Conservation (phyloP, 2,329 filamentous ascomycete genomes). For the Epichloe brachyelytri region DNA sequence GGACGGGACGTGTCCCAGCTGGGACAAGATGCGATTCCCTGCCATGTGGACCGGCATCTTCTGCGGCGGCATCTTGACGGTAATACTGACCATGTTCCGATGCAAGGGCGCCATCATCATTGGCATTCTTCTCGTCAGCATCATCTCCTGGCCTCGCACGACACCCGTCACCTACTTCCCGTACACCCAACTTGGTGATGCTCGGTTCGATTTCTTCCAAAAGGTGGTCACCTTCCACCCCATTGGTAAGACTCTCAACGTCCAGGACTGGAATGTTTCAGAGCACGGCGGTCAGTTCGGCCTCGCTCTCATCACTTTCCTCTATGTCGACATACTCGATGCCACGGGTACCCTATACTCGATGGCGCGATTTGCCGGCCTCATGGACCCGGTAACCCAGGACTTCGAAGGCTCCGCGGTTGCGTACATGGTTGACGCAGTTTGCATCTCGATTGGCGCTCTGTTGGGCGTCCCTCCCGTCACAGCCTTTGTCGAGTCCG, state of each 20-base stretch:
- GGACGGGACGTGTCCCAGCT: conserved; percentile 46
- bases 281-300: conserved; percentile 64
- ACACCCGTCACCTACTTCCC: conserved; percentile 75
- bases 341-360: conserved; percentile 78
- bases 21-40: conserved; percentile 67
- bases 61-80: conserved; percentile 69
- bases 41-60: conserved; percentile 85
- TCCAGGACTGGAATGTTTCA: conserved; percentile 61
- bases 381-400: conserved; percentile 69
- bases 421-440: conserved; percentile 73
- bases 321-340: conserved; percentile 84
- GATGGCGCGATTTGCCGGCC: conserved; percentile 73
- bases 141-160: conserved; percentile 75
- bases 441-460: conserved; percentile 66
- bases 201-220: conserved; percentile 74
- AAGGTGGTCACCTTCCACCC: conserved; percentile 75
- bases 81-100: conserved; percentile 70
- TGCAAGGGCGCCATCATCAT: conserved; percentile 79
- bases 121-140: conserved; percentile 70
- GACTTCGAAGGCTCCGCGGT: conserved; percentile 79
- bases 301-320: conserved; percentile 73
- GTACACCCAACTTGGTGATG: conserved; percentile 53
- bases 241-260: conserved; percentile 55
- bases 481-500: conserved; percentile 80
- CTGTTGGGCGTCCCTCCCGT: conserved; percentile 69